Evolutionary conservation across 306 rosid genomes (phyloP).

Genomic region (Cyamopsis tetragonoloba): DNA sequence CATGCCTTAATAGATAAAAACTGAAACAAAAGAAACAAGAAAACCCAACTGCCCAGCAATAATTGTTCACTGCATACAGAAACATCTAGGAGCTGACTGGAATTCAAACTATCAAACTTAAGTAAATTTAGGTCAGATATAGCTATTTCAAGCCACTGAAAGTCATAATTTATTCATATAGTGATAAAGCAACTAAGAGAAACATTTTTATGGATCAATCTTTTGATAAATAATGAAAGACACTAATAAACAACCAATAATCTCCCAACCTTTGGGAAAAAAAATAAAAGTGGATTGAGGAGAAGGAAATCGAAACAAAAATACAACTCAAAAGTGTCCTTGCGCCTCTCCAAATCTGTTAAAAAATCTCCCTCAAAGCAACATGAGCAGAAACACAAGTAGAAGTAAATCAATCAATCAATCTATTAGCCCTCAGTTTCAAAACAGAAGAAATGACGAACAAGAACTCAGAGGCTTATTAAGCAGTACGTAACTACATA

Average conservation of each 20-base stretch:
- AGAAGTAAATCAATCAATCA: background rate
- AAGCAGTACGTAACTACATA: background rate
- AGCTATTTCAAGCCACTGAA: constrained; percentile 2
- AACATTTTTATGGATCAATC: background rate
- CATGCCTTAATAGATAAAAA: constrained; percentile 2
- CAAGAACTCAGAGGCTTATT: background rate
- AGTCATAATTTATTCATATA: background rate
- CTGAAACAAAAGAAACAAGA: background rate
- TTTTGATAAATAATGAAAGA: background rate
- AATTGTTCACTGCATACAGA: constrained; percentile 6
- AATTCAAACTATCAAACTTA: background rate
- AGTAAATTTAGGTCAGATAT: background rate
- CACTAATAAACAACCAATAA: background rate
- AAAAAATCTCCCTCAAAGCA: background rate
- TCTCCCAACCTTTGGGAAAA: background rate
- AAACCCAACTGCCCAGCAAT: background rate
- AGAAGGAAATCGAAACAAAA: constrained; percentile 12
- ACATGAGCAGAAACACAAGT: background rate
- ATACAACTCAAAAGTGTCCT: background rate
- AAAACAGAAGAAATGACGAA: background rate
- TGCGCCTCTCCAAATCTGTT: background rate
- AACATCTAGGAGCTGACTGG: background rate
- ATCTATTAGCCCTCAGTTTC: background rate
- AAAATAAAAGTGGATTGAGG: background rate
- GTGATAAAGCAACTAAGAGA: background rate